A percentile compares a stretch with the other conserved stretches of the same genome.
These are phyloP conservation scores for Aspergillus chevalieri DNA, from an alignment of 2,329 filamentous ascomycete genomes.

Conservation along the genomic window DNA sequence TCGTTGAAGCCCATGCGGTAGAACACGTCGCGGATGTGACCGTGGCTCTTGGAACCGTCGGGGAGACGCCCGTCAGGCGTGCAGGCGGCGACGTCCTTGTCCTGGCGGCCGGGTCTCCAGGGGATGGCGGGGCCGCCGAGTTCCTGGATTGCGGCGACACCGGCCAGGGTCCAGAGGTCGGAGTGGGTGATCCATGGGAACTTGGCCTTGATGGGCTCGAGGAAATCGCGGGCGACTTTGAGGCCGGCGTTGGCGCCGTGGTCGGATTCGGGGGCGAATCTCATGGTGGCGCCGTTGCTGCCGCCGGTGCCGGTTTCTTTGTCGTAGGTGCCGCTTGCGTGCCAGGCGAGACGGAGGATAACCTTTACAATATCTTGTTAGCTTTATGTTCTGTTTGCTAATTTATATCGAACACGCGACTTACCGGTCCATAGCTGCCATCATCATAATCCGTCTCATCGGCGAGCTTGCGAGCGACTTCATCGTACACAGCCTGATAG, in stretches of 20 bases:
- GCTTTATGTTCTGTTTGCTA: neutral
- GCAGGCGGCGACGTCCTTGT: slow-evolving; percentile 75
- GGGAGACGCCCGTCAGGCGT: slow-evolving; percentile 89
- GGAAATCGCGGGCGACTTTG: slow-evolving; percentile 79
- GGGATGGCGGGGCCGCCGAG: slow-evolving; percentile 85
- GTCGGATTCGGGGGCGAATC: slow-evolving; percentile 79
- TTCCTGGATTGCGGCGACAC: slow-evolving; percentile 83
- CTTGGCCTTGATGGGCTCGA: slow-evolving; percentile 82
- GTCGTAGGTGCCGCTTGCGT: slow-evolving; percentile 88
- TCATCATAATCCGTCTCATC: slow-evolving; percentile 95
- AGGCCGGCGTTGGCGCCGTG: slow-evolving; percentile 94
- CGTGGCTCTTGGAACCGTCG: slow-evolving; percentile 69
- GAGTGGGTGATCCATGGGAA: slow-evolving; percentile 96
- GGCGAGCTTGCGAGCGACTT: slow-evolving; percentile 70
- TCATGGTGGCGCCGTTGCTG: slow-evolving; percentile 95
- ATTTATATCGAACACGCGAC: slow-evolving; percentile 9
- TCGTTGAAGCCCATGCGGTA: slow-evolving; percentile 97
- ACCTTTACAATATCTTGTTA: neutral
- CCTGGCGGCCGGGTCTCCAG: slow-evolving; percentile 77
- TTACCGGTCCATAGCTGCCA: slow-evolving; percentile 82
- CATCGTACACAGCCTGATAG: slow-evolving; percentile 93
- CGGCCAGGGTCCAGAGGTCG: slow-evolving; percentile 90
- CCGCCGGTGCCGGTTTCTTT: slow-evolving; percentile 82
- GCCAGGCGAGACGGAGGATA: slow-evolving; percentile 47
- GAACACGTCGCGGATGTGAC: slow-evolving; percentile 88